Percentiles rank a stretch among this genome's conserved stretches.
Evolutionary conservation across 352 stramenopile species (phyloP).

Genomic region (Salisapilia sapeloensis): DNA sequence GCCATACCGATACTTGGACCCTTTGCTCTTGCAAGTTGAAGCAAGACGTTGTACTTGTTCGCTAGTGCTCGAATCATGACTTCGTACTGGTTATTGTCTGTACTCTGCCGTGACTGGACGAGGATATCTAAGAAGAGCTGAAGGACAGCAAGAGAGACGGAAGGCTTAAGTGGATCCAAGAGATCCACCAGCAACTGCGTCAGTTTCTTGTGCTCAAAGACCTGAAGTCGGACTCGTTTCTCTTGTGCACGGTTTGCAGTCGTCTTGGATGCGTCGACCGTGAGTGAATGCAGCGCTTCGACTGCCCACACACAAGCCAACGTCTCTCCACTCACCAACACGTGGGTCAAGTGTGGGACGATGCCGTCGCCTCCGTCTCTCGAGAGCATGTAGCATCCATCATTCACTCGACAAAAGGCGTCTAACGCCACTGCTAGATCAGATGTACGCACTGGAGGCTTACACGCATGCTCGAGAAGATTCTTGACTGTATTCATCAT

Average conservation of each 20-base stretch:
- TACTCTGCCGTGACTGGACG: conserved; percentile 33
- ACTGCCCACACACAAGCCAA: conserved; percentile 42
- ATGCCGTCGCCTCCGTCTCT: conserved; percentile 28
- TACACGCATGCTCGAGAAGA: conserved; percentile 46
- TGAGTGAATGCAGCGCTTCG: conserved; percentile 39
- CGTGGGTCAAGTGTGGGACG: conserved; percentile 19
- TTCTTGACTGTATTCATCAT: conserved; percentile 35
- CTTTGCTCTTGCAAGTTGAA: conserved; percentile 27
- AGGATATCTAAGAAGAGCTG: conserved; percentile 48
- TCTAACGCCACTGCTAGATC: conserved; percentile 54
- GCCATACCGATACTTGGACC: conserved; percentile 35
- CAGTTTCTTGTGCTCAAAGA: conserved; percentile 50
- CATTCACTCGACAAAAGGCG: conserved; percentile 49
- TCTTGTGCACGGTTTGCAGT: conserved; percentile 21
- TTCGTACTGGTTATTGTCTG: conserved; percentile 64
- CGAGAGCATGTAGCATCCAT: conserved; percentile 47
- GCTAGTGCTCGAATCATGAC: conserved; percentile 44
- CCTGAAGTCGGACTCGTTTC: conserved; percentile 30
- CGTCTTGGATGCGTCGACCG: conserved; percentile 24
- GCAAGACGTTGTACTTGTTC: conserved; percentile 20
- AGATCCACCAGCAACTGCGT: conserved; percentile 31
- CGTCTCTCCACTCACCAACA: conserved; percentile 25
- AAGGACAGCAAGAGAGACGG: conserved; percentile 32
- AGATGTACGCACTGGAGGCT: conserved; percentile 36
- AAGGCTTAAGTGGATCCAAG: conserved; percentile 24